Base-by-base conservation (phyloP, 2,329 filamentous ascomycete species). In the Leptographium radiaticola region DNA sequence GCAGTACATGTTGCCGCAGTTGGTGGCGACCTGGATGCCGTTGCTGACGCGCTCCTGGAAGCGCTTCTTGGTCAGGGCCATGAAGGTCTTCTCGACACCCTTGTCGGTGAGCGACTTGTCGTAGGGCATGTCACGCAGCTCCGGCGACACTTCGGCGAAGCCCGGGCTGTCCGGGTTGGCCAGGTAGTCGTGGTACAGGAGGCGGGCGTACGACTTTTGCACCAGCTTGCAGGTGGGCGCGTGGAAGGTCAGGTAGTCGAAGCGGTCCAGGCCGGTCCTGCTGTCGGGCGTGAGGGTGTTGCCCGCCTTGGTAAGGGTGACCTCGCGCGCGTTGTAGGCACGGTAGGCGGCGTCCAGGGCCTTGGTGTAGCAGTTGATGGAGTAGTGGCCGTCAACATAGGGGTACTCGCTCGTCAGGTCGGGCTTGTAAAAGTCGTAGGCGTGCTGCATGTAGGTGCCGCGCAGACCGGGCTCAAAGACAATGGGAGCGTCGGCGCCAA, bases 351-450 rank as follows among this genome's bases (percentile, higher is more conserved):
- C 79, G 66, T 91, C 87, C 31, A 91, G 81, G 51, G 87, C 86
- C 73, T 87, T 79, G 59, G 77, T 86, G 72, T 91, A 91, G 78
- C 87, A 91, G 70, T 75, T 84, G 67, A 89, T 69, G 49, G 87
- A 91, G 77, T 83, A 89, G 69, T 90, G 86, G 57, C 87, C 87
- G 63, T 91, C 87, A 55, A 91, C 87, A 65, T 87, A 83, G 59
- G 87, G 87, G 73, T 91, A 91, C 72, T 91, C 87, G 78, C 84
- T 88, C 65, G 86, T 86, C 61, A 91, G 75, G 70, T 91, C 87
- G 64, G 87, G 86, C 82, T 91, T 91, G 81, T 89, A 91, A 70
- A 91, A 91, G 70, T 91, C 87, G 70, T 91, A 93, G 63, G 83
- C 84, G 72, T 91, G 87, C 69, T 83, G 77, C 82, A 90, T 84